Conservation (phyloP, 352 stramenopile species). For the Phytopythium chamaehyphon region DNA sequence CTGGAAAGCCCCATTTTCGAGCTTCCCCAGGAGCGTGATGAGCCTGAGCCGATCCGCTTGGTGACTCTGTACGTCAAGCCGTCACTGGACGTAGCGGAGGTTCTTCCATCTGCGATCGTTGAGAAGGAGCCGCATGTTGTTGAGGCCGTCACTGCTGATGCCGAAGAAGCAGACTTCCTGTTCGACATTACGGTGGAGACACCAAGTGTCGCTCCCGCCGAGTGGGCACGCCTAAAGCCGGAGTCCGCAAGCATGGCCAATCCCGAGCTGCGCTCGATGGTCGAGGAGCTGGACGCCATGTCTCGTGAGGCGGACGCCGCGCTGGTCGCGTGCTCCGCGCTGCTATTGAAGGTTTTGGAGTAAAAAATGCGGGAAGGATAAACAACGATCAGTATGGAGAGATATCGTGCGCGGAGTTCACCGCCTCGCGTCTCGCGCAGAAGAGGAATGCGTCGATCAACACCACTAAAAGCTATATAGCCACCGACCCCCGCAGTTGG, state of each 20-base stretch:
- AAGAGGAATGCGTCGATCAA: no score
- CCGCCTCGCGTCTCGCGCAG: no score
- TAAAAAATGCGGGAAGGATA: not conserved
- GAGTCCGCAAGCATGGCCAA: conserved; percentile 23
- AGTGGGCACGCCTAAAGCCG: conserved; percentile 13
- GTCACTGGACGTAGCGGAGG: not conserved
- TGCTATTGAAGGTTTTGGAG: conserved; percentile 5
- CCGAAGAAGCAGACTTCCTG: conserved; percentile 25
- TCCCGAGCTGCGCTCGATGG: conserved; percentile 29
- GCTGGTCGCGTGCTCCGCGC: conserved; percentile 24
- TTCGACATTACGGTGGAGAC: conserved; percentile 34
- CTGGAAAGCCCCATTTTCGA: conserved; percentile 19
- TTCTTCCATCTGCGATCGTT: no score
- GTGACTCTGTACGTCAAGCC: conserved; percentile 26
- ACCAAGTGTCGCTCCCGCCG: conserved; percentile 19
- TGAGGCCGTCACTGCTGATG: conserved; percentile 6
- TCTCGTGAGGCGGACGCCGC: conserved; percentile 24
- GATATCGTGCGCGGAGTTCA: not conserved
- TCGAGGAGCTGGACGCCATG: conserved; percentile 39
- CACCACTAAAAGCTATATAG: not conserved
- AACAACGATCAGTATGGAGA: not conserved
- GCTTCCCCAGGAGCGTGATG: conserved; percentile 7
- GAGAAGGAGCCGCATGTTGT: not conserved
- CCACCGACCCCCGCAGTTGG: no score
- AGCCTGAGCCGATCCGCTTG: conserved; percentile 21